Conservation (phyloP, 2,329 filamentous ascomycete genomes). For the Diaporthe longicolla region DNA sequence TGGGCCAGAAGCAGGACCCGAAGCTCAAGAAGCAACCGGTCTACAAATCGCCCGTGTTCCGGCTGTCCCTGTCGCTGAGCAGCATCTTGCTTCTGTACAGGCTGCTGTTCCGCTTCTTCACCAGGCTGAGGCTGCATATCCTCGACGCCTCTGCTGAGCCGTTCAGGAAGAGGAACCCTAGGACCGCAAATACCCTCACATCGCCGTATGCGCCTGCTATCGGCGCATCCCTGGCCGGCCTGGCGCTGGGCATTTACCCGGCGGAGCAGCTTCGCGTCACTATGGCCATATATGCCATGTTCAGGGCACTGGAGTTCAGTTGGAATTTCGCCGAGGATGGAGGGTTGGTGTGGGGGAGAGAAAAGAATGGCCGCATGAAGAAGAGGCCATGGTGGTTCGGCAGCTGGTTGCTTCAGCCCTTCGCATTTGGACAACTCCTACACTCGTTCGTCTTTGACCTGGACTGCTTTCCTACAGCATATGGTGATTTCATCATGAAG, state of each 20-base stretch:
- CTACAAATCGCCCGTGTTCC: slow-evolving; percentile 77
- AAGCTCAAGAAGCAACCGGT: slow-evolving; percentile 64
- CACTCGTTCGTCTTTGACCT: slow-evolving; percentile 84
- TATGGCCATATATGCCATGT: slow-evolving; percentile 85
- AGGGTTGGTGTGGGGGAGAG: slow-evolving; percentile 74
- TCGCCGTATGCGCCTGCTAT: slow-evolving; percentile 88
- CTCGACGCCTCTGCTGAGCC: slow-evolving; percentile 84
- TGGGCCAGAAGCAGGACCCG: slow-evolving; percentile 57
- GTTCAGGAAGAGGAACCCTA: slow-evolving; percentile 87
- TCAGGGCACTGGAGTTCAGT: slow-evolving; percentile 85
- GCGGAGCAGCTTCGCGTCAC: slow-evolving; percentile 77
- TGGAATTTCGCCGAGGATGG: slow-evolving; percentile 88
- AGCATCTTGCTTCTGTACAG: slow-evolving; percentile 90
- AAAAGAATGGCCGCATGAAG: slow-evolving; percentile 66
- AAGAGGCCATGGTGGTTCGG: slow-evolving; percentile 86
- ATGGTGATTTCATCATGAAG: slow-evolving; percentile 72
- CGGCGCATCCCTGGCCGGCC: slow-evolving; percentile 89
- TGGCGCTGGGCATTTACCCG: slow-evolving; percentile 84
- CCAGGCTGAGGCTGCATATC: slow-evolving; percentile 81
- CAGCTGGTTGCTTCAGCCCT: slow-evolving; percentile 84
- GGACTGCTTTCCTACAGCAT: slow-evolving; percentile 75
- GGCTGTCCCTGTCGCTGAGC: slow-evolving; percentile 86
- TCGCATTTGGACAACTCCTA: slow-evolving; percentile 82
- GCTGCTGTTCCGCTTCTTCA: slow-evolving; percentile 90
- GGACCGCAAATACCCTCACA: slow-evolving; percentile 80